Conservation (phyloP, 1,284 basidiomycete genomes). For the Volvariella volvacea region DNA sequence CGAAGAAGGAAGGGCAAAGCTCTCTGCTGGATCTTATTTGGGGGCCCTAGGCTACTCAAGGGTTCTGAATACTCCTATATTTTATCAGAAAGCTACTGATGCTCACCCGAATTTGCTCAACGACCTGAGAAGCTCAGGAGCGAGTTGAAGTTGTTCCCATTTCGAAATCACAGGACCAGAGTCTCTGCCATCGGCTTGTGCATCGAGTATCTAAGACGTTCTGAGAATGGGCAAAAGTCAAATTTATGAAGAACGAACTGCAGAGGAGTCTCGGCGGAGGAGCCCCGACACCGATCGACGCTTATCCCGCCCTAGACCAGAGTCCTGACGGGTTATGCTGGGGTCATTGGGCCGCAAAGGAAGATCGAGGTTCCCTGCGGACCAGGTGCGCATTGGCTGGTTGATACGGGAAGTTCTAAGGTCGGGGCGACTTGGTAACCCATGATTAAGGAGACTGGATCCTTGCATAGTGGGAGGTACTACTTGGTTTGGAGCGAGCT, state of each 20-base stretch:
- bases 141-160: constrained; percentile 91
- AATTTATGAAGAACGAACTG: constrained; percentile 38
- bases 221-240: constrained; percentile 7
- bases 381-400: constrained; percentile 74
- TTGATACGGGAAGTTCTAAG: constrained; percentile 51
- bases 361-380: constrained; percentile 68
- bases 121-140: constrained; percentile 82
- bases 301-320: constrained; percentile 47
- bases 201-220: constrained; percentile 37
- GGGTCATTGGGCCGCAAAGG: constrained; percentile 48
- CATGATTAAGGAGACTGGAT: constrained; percentile 42
- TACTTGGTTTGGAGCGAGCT: constrained; percentile 43
- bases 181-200: constrained; percentile 57
- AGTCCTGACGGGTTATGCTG: constrained; percentile 28
- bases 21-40: constrained; percentile 97
- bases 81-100: constrained; percentile 7
- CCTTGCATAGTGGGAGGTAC: constrained; percentile 32
- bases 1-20: constrained; percentile 92
- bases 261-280: constrained; percentile 68
- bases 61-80: not conserved
- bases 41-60: constrained; percentile 77
- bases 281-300: constrained; percentile 66
- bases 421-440: constrained; percentile 56
- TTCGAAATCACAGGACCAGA: constrained; percentile 86
- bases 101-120: constrained; percentile 90